A percentile compares a stretch with the other conserved stretches of the same genome.
phyloP scores from a whole-genome alignment of 2,329 filamentous ascomycete genomes.

The Pseudogymnoascus sp. region DNA sequence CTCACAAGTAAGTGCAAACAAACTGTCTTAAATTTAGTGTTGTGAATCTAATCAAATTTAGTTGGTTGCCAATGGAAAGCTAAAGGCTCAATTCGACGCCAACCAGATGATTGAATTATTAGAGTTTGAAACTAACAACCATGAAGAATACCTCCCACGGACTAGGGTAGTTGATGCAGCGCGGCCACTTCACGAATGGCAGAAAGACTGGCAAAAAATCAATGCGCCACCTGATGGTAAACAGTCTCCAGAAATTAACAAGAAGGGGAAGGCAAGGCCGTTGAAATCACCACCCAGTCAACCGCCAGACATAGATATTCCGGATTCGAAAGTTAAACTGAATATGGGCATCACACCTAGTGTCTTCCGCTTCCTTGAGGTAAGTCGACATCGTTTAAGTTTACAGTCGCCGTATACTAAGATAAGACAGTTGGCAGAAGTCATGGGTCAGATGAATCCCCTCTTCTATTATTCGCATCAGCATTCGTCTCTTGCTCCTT shows the following conservation, averaged over 20 bases:
- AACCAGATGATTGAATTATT: slow-evolving; percentile 76
- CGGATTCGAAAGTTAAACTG: slow-evolving; percentile 46
- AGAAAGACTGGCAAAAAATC: slow-evolving; percentile 55
- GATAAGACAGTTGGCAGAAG: slow-evolving; percentile 48
- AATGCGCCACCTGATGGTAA: slow-evolving; percentile 47
- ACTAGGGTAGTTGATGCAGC: slow-evolving; percentile 53
- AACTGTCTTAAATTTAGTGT: neutral
- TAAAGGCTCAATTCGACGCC: slow-evolving; percentile 71
- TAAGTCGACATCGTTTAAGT: slow-evolving; percentile 23
- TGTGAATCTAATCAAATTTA: slow-evolving; percentile 32
- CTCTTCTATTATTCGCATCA: slow-evolving; percentile 50
- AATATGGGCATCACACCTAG: slow-evolving; percentile 51
- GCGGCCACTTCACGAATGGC: slow-evolving; percentile 53
- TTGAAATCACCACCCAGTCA: slow-evolving; percentile 51
- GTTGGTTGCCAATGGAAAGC: slow-evolving; percentile 67
- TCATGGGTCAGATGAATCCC: slow-evolving; percentile 58
- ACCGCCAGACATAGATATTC: slow-evolving; percentile 54
- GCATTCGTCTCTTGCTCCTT: slow-evolving; percentile 47
- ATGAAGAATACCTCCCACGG: slow-evolving; percentile 79
- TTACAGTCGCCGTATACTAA: slow-evolving; percentile 19
- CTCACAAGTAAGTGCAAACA: slow-evolving; percentile 57
- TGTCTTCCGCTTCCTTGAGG: slow-evolving; percentile 58
- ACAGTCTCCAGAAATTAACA: slow-evolving; percentile 57
- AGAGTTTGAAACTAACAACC: slow-evolving; percentile 66
- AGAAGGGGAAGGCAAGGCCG: slow-evolving; percentile 51